A percentile compares a stretch with the other conserved stretches of the same genome.
Evolutionary conservation across 2,329 filamentous ascomycete species (phyloP).

Genomic region (Didymella sp.): DNA sequence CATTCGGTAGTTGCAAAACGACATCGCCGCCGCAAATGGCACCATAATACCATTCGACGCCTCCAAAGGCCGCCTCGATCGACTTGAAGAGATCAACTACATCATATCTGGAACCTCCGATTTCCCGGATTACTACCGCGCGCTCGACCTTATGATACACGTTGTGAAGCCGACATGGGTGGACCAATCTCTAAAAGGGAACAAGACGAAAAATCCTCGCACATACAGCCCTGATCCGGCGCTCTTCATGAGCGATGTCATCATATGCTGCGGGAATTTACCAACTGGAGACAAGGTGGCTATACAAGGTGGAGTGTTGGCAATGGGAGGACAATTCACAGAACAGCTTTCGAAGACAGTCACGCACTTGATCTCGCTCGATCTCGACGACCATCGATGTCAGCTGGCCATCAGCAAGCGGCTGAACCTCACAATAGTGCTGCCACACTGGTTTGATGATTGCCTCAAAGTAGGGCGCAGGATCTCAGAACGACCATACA

Average conservation of each 20-base stretch:
- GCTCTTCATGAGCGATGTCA: conserved; percentile 86
- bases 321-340: conserved; percentile 84
- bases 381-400: conserved; percentile 76
- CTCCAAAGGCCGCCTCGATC: conserved; percentile 50
- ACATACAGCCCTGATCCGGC: conserved; percentile 90
- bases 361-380: conserved; percentile 88
- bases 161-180: conserved; percentile 88
- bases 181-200: conserved; percentile 69
- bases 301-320: conserved; percentile 86
- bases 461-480: conserved; percentile 91
- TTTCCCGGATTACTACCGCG: conserved; percentile 83
- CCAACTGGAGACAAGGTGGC: conserved; percentile 88
- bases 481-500: conserved; percentile 87
- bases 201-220: conserved; percentile 76
- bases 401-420: conserved; percentile 67
- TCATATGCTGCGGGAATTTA: conserved; percentile 82
- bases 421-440: conserved; percentile 78
- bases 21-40: conserved; percentile 59
- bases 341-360: conserved; percentile 74
- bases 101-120: conserved; percentile 81
- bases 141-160: conserved; percentile 78
- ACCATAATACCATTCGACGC: conserved; percentile 52
- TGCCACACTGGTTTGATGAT: conserved; percentile 98
- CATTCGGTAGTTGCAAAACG: conserved; percentile 52
- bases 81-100: conserved; percentile 62